Percentiles rank a stretch among this genome's conserved stretches.
These are phyloP conservation scores for Haematococcus lacustris DNA, from an alignment of 139 green algal genomes.

Conservation along the genomic window DNA sequence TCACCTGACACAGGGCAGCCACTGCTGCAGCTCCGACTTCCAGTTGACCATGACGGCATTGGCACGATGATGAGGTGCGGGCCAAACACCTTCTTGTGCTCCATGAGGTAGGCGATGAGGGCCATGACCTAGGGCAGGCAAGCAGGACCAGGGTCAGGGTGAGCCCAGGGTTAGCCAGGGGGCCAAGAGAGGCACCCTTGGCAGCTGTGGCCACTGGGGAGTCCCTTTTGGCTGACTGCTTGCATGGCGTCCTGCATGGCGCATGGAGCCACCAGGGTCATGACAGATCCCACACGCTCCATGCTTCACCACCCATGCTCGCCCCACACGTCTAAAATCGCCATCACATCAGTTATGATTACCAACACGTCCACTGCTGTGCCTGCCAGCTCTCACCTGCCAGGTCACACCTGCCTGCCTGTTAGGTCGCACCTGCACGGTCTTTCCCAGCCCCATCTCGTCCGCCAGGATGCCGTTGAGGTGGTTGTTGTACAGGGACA, in stretches of 20 bases:
- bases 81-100: constrained; percentile 91
- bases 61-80: constrained; percentile 99
- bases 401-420: too few species aligned
- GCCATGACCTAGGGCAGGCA: constrained; percentile 98
- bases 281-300: too few species aligned
- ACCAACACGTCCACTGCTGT: too few species aligned
- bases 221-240: too few species aligned
- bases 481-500: constrained; percentile 96
- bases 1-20: constrained; percentile 17
- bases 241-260: too few species aligned
- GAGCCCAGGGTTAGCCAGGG: too few species aligned
- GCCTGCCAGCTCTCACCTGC: too few species aligned
- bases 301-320: background rate
- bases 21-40: constrained; percentile 80
- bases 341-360: background rate
- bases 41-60: constrained; percentile 99
- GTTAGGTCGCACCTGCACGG: constrained; percentile 78
- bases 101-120: constrained; percentile 96
- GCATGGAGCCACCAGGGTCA: too few species aligned
- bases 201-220: too few species aligned
- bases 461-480: constrained; percentile 98
- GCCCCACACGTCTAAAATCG: background rate
- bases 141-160: too few species aligned
- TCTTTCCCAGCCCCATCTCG: constrained; percentile 85
- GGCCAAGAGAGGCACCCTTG: too few species aligned